Percentiles rank a stretch among this genome's conserved stretches.
Conservation (phyloP, 441 rosid species). For the Populus hybrid region DNA sequence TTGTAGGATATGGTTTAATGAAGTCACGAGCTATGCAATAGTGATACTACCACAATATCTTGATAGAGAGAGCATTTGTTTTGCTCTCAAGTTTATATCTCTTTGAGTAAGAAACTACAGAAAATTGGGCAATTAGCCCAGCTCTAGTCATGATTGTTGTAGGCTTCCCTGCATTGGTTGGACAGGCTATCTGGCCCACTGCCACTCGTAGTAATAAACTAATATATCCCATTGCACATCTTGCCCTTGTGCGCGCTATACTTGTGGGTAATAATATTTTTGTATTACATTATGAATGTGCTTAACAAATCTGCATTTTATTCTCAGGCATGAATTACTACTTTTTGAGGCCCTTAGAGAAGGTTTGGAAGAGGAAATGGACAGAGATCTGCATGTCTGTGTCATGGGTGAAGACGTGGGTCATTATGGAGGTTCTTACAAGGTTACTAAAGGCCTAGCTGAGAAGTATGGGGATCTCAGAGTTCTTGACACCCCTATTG, state of each 20-base stretch:
- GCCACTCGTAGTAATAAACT: neutral
- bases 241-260: neutral
- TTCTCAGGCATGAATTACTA: constrained; percentile 73
- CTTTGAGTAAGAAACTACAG: neutral
- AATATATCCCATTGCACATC: neutral
- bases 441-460: constrained; percentile 84
- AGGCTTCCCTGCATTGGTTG: neutral
- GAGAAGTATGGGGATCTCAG: constrained; percentile 84
- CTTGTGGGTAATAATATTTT: neutral
- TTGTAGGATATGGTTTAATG: neutral
- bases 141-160: neutral
- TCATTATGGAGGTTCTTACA: constrained; percentile 98
- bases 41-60: neutral
- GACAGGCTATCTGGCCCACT: neutral
- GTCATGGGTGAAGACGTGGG: constrained; percentile 99
- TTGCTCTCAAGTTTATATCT: neutral
- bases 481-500: constrained; percentile 97
- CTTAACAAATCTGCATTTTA: constrained; percentile 1
- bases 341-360: constrained; percentile 91
- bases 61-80: neutral
- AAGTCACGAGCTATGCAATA: neutral
- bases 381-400: constrained; percentile 78
- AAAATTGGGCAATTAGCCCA: neutral
- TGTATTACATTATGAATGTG: neutral
- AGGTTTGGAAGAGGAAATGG: constrained; percentile 99